A percentile compares a stretch with the other conserved stretches of the same genome.
These are phyloP conservation scores for Turnera subulata DNA, from an alignment of 345 rosid genomes.

Conservation along the genomic window DNA sequence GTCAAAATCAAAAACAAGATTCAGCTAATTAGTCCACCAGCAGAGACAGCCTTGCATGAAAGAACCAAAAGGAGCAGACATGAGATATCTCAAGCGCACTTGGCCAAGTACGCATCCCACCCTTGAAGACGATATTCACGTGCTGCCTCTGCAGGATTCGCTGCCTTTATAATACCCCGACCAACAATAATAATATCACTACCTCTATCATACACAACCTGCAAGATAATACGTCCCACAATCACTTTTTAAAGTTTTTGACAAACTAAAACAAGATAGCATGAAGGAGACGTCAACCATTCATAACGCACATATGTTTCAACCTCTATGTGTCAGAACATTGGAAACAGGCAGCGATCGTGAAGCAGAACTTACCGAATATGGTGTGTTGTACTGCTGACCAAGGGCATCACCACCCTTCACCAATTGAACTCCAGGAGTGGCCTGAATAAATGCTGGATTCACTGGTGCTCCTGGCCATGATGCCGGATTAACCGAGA, in stretches of 20 bases:
- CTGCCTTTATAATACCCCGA: constrained; percentile 91
- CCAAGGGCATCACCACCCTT: constrained; percentile 89
- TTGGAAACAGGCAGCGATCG: no score
- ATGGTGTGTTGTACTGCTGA: constrained; percentile 92
- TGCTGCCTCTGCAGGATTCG: constrained; percentile 69
- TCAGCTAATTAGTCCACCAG: no score
- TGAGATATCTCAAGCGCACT: constrained; percentile 30
- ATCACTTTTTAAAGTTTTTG: background rate
- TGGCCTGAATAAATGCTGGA: constrained; percentile 91
- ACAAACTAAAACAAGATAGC: no score
- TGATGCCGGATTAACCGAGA: constrained; percentile 92
- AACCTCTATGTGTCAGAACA: no score
- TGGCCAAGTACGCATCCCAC: constrained; percentile 90
- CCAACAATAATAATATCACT: constrained; percentile 96
- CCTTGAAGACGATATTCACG: constrained; percentile 84
- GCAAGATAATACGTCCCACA: constrained; percentile 7
- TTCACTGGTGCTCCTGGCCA: constrained; percentile 81
- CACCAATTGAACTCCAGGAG: constrained; percentile 98
- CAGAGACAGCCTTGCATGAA: no score
- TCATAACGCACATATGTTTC: no score
- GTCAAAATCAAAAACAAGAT: no score
- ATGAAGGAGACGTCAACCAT: background rate
- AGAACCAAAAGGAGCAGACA: background rate
- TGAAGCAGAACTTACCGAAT: constrained; percentile 82
- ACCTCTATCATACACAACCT: constrained; percentile 84